Evolutionary conservation across 164 flowering plant species (phyloP).

Genomic region (Amborella trichopoda): DNA sequence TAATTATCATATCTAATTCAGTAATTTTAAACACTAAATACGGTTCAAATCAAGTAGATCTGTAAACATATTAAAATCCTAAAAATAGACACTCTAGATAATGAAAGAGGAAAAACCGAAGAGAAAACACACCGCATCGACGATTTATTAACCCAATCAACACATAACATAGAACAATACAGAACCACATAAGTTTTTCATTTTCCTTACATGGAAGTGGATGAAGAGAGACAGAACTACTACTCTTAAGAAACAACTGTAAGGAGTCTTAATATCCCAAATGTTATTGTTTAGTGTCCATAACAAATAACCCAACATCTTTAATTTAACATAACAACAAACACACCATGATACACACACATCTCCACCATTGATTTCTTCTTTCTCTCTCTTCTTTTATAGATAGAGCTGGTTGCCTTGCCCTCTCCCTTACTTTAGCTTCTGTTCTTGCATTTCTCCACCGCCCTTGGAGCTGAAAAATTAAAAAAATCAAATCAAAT

Average conservation of each 20-base stretch:
- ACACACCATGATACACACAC: slow-evolving; percentile 1
- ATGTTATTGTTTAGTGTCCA: neutral
- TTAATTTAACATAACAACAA: neutral
- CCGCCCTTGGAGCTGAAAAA: slow-evolving; percentile 61
- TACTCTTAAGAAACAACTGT: neutral
- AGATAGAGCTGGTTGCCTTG: neutral
- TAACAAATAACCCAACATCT: neutral
- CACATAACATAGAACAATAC: neutral
- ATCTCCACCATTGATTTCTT: neutral
- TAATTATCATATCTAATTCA: no score
- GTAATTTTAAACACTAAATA: no score
- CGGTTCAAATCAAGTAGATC: no score
- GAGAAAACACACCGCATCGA: neutral
- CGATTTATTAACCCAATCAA: neutral
- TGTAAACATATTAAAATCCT: no score
- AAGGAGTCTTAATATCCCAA: neutral
- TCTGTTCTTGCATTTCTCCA: slow-evolving; percentile 73
- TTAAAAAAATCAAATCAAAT: neutral
- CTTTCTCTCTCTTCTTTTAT: neutral
- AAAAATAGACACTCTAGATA: neutral
- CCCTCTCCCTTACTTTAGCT: slow-evolving; percentile 15
- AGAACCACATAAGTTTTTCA: neutral
- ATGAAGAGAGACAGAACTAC: neutral
- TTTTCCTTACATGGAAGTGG: neutral
- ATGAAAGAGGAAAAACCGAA: neutral